These are phyloP conservation scores for Fomitiporia mediterranea DNA, from an alignment of 1,284 basidiomycete species.

Conservation along the genomic window DNA sequence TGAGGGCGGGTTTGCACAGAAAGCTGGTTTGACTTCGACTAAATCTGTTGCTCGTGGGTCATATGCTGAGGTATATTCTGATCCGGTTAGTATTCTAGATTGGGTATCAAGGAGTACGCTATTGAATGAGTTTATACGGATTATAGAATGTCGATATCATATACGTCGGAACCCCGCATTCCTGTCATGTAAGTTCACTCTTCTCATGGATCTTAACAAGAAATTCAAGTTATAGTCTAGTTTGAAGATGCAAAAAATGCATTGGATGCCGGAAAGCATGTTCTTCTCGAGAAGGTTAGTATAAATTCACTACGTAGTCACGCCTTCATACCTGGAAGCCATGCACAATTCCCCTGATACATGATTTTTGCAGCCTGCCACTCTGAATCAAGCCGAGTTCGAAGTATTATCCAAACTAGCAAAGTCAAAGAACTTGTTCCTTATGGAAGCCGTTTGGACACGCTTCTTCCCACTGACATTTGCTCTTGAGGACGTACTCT, in stretches of 20 bases:
- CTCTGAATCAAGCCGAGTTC: conserved; percentile 20
- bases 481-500: conserved; percentile 21
- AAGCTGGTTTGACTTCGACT: conserved; percentile 2
- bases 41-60: conserved; percentile 35
- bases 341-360: background rate
- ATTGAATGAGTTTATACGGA: conserved; percentile 11
- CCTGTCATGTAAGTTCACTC: conserved; percentile 30
- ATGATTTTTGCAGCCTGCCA: conserved; percentile 10
- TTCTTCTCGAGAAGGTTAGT: conserved; percentile 19
- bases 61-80: conserved; percentile 39
- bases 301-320: no score
- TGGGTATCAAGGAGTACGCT: background rate
- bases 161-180: conserved; percentile 44
- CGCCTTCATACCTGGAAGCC: background rate
- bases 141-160: conserved; percentile 39
- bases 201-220: background rate
- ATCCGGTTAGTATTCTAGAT: conserved; percentile 3
- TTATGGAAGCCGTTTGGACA: conserved; percentile 39
- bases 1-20: conserved; percentile 26
- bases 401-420: conserved; percentile 31
- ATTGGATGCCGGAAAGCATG: conserved; percentile 19
- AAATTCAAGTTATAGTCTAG: conserved; percentile 1
- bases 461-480: conserved; percentile 26
- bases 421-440: conserved; percentile 36
- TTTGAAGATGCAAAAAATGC: conserved; percentile 19